Conservation (phyloP, 768 basidiomycete species). For the Tylopilus intermedius region DNA sequence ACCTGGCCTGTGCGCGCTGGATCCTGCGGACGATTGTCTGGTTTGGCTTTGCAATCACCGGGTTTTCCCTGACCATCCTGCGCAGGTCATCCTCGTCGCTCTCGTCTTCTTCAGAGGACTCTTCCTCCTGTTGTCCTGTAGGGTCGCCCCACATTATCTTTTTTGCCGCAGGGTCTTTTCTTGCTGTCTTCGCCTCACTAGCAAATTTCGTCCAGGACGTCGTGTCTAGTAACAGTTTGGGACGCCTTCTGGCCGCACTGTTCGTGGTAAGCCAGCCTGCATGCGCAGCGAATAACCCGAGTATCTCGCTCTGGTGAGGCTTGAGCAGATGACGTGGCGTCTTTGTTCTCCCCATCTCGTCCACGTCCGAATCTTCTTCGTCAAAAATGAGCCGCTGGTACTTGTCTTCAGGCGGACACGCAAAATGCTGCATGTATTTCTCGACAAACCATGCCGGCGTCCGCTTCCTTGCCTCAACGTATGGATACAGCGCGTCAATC, state of each 20-base stretch:
- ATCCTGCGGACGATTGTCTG: slow-evolving; percentile 18
- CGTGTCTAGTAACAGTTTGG: slow-evolving; percentile 36
- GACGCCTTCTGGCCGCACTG: slow-evolving; percentile 27
- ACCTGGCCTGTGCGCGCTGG: slow-evolving; percentile 11
- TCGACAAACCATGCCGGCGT: slow-evolving; percentile 49
- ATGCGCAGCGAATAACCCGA: slow-evolving; percentile 48
- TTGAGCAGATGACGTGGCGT: slow-evolving; percentile 42
- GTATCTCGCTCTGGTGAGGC: slow-evolving; percentile 49
- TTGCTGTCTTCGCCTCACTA: slow-evolving; percentile 24
- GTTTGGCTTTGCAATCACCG: slow-evolving; percentile 27
- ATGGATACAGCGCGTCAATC: slow-evolving; percentile 34
- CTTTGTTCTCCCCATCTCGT: slow-evolving; percentile 25
- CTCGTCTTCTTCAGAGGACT: slow-evolving; percentile 8
- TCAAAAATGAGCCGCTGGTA: slow-evolving; percentile 35
- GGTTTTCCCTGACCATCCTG: slow-evolving; percentile 19
- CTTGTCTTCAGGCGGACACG: slow-evolving; percentile 24
- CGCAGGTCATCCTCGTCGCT: not conserved
- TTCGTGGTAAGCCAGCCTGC: slow-evolving; percentile 56
- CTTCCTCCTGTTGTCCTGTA: slow-evolving; percentile 10
- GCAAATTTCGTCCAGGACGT: slow-evolving; percentile 47
- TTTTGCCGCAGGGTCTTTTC: slow-evolving; percentile 29
- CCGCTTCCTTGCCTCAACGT: slow-evolving; percentile 34
- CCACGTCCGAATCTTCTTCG: slow-evolving; percentile 27
- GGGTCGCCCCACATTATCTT: slow-evolving; percentile 23
- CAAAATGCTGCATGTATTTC: slow-evolving; percentile 34